Evolutionary conservation across 108 stramenopile species (phyloP).

Genomic region (Nitzschia palea): DNA sequence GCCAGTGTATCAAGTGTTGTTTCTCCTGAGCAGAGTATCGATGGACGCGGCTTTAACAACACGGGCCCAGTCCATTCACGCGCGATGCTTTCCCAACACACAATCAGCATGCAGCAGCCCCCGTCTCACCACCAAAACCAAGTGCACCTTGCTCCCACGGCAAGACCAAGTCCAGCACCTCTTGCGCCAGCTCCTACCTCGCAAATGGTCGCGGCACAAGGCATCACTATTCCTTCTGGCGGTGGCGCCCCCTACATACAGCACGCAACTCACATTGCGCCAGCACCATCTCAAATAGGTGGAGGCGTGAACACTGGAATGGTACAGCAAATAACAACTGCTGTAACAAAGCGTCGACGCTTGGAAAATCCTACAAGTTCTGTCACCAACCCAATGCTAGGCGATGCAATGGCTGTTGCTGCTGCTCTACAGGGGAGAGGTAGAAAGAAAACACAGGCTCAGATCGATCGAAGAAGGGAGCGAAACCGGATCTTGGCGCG

Average conservation of each 20-base stretch:
- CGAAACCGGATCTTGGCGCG: conserved; percentile 94
- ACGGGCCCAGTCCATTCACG: conserved; percentile 11
- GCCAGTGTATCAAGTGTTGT: conserved; percentile 36
- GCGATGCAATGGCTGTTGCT: neutral
- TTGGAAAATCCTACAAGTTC: conserved; percentile 22
- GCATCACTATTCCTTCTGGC: conserved; percentile 13
- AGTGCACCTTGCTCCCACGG: neutral
- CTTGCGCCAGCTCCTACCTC: conserved; percentile 1
- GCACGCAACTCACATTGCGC: conserved; percentile 1
- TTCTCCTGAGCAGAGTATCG: conserved; percentile 54
- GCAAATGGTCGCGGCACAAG: neutral
- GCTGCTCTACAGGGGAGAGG: conserved; percentile 29
- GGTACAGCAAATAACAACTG: neutral
- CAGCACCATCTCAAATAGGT: neutral
- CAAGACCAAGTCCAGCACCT: neutral
- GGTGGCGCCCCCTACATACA: neutral
- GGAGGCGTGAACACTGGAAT: neutral
- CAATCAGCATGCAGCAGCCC: conserved; percentile 11
- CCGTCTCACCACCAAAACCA: conserved; percentile 1
- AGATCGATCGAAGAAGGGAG: conserved; percentile 67
- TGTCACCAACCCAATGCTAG: neutral
- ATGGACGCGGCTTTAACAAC: conserved; percentile 24
- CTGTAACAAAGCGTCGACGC: conserved; percentile 18
- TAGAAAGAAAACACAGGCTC: conserved; percentile 79
- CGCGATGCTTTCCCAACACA: conserved; percentile 18